Evolutionary conservation across 257 asterid species (phyloP), one percentile per base, ranked within the genome.

Genomic region (Eustoma russellianum): DNA sequence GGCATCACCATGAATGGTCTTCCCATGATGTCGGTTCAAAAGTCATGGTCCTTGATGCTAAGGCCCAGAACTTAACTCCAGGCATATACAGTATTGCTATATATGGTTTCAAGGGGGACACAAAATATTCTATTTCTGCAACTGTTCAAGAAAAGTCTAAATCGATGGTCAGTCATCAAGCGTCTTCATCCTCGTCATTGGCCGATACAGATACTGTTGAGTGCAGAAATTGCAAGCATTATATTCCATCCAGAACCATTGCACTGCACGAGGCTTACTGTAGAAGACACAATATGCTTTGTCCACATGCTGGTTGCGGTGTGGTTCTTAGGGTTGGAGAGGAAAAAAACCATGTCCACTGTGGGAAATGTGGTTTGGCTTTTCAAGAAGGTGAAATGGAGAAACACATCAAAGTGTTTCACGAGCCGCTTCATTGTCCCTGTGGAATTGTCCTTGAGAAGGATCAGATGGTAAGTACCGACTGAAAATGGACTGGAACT

Each of bases 321-420:
- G 77, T 92, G 49, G 97, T 92, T 67, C 84, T 92, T 48, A 74
- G 95, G 71, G 60, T 71, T 18, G 99, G 77, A 70, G 97, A 83
- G 66, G 82, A 77, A 41, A 78, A 77, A 51, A 81, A 72, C 61
- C 99, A 92, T 43, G 73, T 85, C 52, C 99, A 92, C 63, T 92
- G 99, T 58, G 83, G 67, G 54, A 88, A 83, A 66, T 92, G 99
- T 67, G 82, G 83, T 50, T 74, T 74, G 60, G 95, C 95, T 60
- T 80, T 92, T 68, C 97, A 88, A 56, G 64, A 57, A 50, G 83
- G 72, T 61, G 99, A 92, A 74, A 85, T 92, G 15, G 85, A 76
- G 78, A 92, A 92, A 70, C 99, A 92, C 58, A 72, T 80, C 88
- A 85, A 83, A 72, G 95, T 88, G 40, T 92, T 92, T 72, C 99